Evolutionary conservation across 2,329 filamentous ascomycete species (phyloP).

Genomic region (Peltaster fructicola): DNA sequence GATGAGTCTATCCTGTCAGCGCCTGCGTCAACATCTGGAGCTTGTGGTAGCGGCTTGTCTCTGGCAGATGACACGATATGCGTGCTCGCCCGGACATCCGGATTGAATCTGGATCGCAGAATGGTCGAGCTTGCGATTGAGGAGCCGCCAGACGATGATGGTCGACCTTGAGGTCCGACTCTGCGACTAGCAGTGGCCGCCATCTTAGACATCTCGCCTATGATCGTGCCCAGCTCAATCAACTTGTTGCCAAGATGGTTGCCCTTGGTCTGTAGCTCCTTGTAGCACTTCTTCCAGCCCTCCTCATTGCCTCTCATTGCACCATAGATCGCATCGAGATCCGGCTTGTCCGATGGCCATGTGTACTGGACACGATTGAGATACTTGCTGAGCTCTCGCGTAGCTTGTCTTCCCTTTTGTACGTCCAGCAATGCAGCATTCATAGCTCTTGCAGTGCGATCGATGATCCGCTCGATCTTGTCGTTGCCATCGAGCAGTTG

Average conservation of each 20-base stretch:
- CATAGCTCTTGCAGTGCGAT: slow-evolving; percentile 58
- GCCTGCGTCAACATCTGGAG: slow-evolving; percentile 1
- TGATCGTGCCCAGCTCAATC: slow-evolving; percentile 55
- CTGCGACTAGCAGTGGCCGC: slow-evolving; percentile 69
- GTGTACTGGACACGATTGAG: slow-evolving; percentile 47
- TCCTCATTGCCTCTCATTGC: slow-evolving; percentile 89
- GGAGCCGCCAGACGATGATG: slow-evolving; percentile 5
- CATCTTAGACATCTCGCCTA: slow-evolving; percentile 71
- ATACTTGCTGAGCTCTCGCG: slow-evolving; percentile 60
- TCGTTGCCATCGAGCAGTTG: slow-evolving; percentile 78
- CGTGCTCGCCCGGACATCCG: slow-evolving; percentile 1
- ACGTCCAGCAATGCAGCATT: slow-evolving; percentile 66
- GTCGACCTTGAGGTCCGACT: slow-evolving; percentile 23
- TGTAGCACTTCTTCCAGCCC: slow-evolving; percentile 71
- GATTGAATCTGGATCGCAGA: slow-evolving; percentile 8
- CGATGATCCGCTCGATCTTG: slow-evolving; percentile 75
- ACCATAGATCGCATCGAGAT: slow-evolving; percentile 56
- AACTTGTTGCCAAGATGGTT: slow-evolving; percentile 52
- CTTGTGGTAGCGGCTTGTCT: slow-evolving; percentile 4
- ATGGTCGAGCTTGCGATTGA: slow-evolving; percentile 3
- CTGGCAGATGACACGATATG: slow-evolving; percentile 1
- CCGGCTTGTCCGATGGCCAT: slow-evolving; percentile 38
- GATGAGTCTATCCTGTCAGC: slow-evolving; percentile 5
- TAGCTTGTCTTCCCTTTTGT: slow-evolving; percentile 57
- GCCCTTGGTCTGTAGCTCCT: slow-evolving; percentile 56